Base-by-base conservation (phyloP, 805 yeast genomes). In the Candida cerambycidarum region DNA sequence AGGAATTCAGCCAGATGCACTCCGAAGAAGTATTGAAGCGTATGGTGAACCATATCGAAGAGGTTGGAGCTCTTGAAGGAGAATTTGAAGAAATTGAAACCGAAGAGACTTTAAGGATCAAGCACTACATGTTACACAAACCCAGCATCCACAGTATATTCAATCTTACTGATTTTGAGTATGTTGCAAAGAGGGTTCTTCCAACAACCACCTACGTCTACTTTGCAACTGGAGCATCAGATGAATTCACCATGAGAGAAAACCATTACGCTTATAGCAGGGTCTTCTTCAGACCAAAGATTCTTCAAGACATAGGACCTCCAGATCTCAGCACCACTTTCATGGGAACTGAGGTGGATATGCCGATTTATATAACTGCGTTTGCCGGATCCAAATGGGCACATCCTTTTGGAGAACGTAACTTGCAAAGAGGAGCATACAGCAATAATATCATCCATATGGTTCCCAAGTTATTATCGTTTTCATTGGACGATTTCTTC, bases 261-360 rank as follows among this genome's bases (percentile, higher is more conserved):
- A 89, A 89, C 67, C 96, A 88, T 61, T 74, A 79, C 42, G 95
- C 96, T 2, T 89, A 77, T 67, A 93, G 85, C 57, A 70, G 96
- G 32, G 79, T 89, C 41, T 89, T 85, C 68, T 89, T 89, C 73
- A 80, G 84, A 50, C 97, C 97, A 11, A 72, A 78, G 41, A 73
- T 89, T 25, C 33, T 39, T 25, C 85, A 86, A 10, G 85, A 89
- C 61, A 58, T 59, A 19, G 63, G 56, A 11, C 50, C 56, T 4
- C 46, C 47, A 14, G 59, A 60, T 32, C 37, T 47, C 10, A 32
- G 35, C 3, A 25, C 51, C 8, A 51, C 57, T 5, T 43, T 45
- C 24, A 48, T 62, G 27, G 67, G 66, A 14, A 36, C 42, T 17
- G 32, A 49, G 12, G 54, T 45, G 34, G 30, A 50, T 4, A 15